Evolutionary conservation across 768 basidiomycete species (phyloP).

Genomic region (Tephrocybe rancida): DNA sequence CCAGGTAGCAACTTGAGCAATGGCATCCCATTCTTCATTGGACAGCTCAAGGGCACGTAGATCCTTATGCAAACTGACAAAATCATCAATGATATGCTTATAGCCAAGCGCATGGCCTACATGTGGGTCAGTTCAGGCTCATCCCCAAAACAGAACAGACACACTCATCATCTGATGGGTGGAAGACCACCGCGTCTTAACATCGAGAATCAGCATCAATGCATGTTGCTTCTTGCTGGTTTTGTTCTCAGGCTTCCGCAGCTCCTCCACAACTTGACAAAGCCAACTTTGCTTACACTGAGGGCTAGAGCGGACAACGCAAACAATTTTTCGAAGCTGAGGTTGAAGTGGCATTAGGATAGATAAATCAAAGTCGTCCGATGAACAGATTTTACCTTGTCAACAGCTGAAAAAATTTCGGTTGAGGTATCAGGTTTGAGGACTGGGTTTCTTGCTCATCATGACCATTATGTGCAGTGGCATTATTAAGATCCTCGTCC

Average conservation of each 20-base stretch:
- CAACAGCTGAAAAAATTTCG: constrained; percentile 2
- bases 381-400: constrained; percentile 2
- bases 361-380: background rate
- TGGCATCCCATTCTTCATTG: constrained; percentile 20
- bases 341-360: background rate
- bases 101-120: constrained; percentile 20
- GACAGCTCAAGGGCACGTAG: constrained; percentile 18
- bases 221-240: background rate
- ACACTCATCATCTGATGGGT: constrained; percentile 32
- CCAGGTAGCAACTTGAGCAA: constrained; percentile 20
- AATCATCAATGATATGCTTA: constrained; percentile 16
- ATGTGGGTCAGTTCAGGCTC: background rate
- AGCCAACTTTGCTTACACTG: constrained; percentile 24
- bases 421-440: background rate
- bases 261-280: constrained; percentile 7
- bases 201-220: constrained; percentile 31
- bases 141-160: background rate
- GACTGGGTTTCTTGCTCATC: background rate
- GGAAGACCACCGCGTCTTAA: constrained; percentile 29
- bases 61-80: constrained; percentile 16
- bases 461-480: background rate
- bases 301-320: constrained; percentile 22
- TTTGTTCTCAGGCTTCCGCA: background rate
- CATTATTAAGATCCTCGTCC: background rate
- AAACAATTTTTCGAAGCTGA: constrained; percentile 29